Evolutionary conservation across 768 basidiomycete species (phyloP).

Genomic region (Suillus tomentosus): DNA sequence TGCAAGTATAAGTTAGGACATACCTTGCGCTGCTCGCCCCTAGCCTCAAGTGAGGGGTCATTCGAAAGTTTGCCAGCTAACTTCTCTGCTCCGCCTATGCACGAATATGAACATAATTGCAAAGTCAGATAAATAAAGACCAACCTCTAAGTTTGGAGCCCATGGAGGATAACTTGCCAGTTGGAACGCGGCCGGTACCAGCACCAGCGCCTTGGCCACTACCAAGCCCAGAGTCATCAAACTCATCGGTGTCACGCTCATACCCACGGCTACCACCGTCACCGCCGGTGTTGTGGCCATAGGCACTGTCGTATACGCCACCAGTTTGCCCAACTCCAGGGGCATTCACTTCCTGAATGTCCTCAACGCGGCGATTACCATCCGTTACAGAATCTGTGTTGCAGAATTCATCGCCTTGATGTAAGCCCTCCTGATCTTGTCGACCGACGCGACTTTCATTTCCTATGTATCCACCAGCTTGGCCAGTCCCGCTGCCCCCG

Average conservation of each 20-base stretch:
- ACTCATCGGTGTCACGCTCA: constrained; percentile 14
- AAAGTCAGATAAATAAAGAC: neutral
- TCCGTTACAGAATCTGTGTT: constrained; percentile 15
- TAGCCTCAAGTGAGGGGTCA: constrained; percentile 6
- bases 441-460: neutral
- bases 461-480: constrained; percentile 15
- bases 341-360: constrained; percentile 1
- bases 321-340: constrained; percentile 12
- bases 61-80: constrained; percentile 11
- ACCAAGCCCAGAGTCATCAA: constrained; percentile 9
- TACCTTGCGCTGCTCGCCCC: constrained; percentile 15
- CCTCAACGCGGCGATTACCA: neutral
- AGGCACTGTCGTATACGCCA: neutral
- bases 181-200: constrained; percentile 2
- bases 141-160: constrained; percentile 11
- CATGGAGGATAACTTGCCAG: neutral
- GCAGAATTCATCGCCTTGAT: neutral
- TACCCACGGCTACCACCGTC: constrained; percentile 10
- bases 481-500: constrained; percentile 15
- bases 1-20: neutral
- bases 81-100: constrained; percentile 13
- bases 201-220: neutral
- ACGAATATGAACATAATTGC: neutral
- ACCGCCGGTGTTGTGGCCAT: neutral
- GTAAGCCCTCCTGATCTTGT: neutral